phyloP scores from a whole-genome alignment of 805 yeast genomes.

The Lipomyces kockii region DNA sequence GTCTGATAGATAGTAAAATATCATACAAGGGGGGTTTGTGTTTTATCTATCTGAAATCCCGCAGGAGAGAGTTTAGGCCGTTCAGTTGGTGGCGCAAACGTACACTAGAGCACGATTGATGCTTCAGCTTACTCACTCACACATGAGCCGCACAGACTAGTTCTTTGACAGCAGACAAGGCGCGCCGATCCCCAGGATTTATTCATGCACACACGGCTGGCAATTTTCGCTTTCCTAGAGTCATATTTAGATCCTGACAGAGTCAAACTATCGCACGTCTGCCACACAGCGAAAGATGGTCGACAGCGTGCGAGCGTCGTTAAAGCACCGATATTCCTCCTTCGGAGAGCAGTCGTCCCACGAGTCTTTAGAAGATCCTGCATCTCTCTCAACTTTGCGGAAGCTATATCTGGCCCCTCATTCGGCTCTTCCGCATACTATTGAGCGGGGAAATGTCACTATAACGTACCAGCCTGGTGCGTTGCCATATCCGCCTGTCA shows the following conservation, averaged over 20 bases:
- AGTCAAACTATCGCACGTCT: neutral
- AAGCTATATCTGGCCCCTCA: slow-evolving; percentile 31
- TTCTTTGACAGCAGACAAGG: no score
- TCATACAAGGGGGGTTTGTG: no score
- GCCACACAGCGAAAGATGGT: slow-evolving; percentile 17
- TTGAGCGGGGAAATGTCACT: slow-evolving; percentile 25
- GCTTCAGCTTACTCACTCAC: no score
- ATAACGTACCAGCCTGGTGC: slow-evolving; percentile 31
- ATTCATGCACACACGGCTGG: no score
- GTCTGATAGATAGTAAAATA: no score
- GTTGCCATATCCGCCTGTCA: slow-evolving; percentile 38
- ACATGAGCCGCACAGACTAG: no score
- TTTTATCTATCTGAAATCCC: no score
- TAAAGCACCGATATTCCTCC: slow-evolving; percentile 23
- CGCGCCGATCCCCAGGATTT: no score
- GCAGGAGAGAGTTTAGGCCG: no score
- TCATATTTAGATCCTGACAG: neutral
- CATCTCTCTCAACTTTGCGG: slow-evolving; percentile 21
- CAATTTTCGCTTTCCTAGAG: neutral
- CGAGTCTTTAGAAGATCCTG: neutral
- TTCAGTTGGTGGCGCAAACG: no score
- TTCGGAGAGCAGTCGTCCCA: slow-evolving; percentile 11
- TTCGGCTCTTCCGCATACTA: slow-evolving; percentile 30
- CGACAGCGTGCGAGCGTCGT: slow-evolving; percentile 32
- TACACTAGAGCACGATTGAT: no score